Percentiles rank a stretch among this genome's conserved stretches.
Conservation (phyloP, 805 yeast species). For the Teunomyces panamensis region DNA sequence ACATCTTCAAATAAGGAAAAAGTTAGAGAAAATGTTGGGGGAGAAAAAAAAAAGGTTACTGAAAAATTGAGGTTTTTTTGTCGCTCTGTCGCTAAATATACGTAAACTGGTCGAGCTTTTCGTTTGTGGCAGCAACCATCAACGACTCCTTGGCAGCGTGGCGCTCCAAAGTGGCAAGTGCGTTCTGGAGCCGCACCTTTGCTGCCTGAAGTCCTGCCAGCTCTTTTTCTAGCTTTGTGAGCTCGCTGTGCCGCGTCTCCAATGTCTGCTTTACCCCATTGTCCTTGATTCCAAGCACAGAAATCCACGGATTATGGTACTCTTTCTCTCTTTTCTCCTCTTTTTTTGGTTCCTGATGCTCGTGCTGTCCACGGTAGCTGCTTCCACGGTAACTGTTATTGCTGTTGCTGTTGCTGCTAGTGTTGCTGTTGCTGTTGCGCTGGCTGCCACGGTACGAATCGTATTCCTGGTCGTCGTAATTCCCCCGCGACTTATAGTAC, state of each 20-base stretch:
- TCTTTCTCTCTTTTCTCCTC: slow-evolving; percentile 2
- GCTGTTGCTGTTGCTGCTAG: neutral
- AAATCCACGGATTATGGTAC: slow-evolving; percentile 33
- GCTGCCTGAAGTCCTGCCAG: slow-evolving; percentile 24
- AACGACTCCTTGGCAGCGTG: slow-evolving; percentile 32
- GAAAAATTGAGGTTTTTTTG: neutral
- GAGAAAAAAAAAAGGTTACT: neutral
- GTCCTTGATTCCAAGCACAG: slow-evolving; percentile 26
- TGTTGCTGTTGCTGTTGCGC: neutral
- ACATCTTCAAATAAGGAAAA: neutral
- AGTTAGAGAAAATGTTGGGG: neutral
- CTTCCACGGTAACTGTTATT: neutral
- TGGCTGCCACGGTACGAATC: neutral
- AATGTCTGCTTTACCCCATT: slow-evolving; percentile 21
- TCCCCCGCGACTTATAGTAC: slow-evolving; percentile 2
- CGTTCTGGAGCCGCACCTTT: slow-evolving; percentile 18
- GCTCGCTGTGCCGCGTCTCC: slow-evolving; percentile 24
- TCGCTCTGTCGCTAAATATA: slow-evolving; percentile 22
- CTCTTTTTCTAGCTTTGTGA: slow-evolving; percentile 21
- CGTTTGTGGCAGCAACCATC: slow-evolving; percentile 38
- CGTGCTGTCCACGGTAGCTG: neutral
- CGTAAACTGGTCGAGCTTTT: slow-evolving; percentile 50
- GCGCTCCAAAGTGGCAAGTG: slow-evolving; percentile 16
- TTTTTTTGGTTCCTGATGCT: neutral
- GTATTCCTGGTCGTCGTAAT: neutral